These are phyloP conservation scores for Syzygium jambos DNA, from an alignment of 345 rosid genomes.

Conservation along the genomic window DNA sequence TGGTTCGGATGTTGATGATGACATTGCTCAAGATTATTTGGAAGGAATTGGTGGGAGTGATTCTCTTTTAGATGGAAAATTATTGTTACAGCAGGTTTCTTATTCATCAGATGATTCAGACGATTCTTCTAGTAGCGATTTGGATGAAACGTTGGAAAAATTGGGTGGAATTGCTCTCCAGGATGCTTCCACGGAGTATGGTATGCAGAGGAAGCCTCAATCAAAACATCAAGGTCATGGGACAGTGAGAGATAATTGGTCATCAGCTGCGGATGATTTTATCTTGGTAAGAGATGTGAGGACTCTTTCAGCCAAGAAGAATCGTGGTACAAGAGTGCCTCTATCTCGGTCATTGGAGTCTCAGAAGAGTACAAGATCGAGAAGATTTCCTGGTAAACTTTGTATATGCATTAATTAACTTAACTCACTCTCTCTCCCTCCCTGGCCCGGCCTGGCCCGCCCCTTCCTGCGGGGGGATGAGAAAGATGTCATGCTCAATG, in stretches of 20 bases:
- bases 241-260: constrained; percentile 22
- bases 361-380: constrained; percentile 49
- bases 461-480: neutral
- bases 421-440: neutral
- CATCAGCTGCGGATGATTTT: constrained; percentile 54
- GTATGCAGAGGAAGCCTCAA: constrained; percentile 29
- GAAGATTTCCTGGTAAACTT: constrained; percentile 55
- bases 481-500: neutral
- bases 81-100: constrained; percentile 41
- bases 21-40: constrained; percentile 74
- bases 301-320: constrained; percentile 54
- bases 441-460: accelerated
- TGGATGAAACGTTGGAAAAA: constrained; percentile 42
- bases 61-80: constrained; percentile 43
- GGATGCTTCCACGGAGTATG: constrained; percentile 71
- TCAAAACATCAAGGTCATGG: constrained; percentile 24
- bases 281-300: constrained; percentile 68
- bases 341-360: constrained; percentile 61
- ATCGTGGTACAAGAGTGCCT: constrained; percentile 36
- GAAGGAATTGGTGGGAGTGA: constrained; percentile 84
- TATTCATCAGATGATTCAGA: constrained; percentile 31
- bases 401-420: neutral
- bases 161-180: constrained; percentile 58
- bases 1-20: constrained; percentile 66
- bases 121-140: constrained; percentile 39